Conservation (phyloP, 768 basidiomycete genomes). For the Agaricus sinodeliciosus region DNA sequence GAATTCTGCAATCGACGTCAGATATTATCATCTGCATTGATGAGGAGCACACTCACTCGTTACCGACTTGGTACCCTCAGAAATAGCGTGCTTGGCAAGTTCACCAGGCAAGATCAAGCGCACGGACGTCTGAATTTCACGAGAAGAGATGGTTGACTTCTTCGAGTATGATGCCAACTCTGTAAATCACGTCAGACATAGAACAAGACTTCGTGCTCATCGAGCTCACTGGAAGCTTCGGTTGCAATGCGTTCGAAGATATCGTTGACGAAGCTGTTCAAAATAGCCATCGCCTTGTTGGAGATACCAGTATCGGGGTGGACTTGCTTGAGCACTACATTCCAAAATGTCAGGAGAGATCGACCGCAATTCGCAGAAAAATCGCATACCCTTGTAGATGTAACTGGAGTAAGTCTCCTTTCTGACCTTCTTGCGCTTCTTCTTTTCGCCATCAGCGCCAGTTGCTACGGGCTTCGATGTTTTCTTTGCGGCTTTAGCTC, state of each 20-base stretch:
- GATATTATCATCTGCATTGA: neutral
- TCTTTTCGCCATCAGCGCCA: conserved; percentile 78
- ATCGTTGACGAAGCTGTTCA: conserved; percentile 91
- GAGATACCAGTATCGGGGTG: conserved; percentile 99
- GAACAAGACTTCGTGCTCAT: neutral
- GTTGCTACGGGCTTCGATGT: conserved; percentile 49
- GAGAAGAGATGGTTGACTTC: conserved; percentile 97
- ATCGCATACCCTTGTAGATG: conserved; percentile 77
- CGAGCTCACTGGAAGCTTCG: conserved; percentile 72
- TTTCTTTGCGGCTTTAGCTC: conserved; percentile 75
- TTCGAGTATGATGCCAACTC: conserved; percentile 97
- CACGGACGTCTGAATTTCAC: conserved; percentile 96
- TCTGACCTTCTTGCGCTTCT: conserved; percentile 70
- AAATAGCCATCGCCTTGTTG: conserved; percentile 91
- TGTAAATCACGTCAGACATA: conserved; percentile 21
- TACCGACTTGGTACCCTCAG: conserved; percentile 71
- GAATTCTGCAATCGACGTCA: conserved; percentile 9
- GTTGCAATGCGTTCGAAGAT: conserved; percentile 91
- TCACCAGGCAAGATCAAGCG: conserved; percentile 96
- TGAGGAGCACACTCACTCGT: conserved; percentile 34
- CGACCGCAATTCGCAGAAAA: neutral
- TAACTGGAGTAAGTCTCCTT: conserved; percentile 94
- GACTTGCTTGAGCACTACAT: conserved; percentile 86
- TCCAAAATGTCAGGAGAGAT: neutral
- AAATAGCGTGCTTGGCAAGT: conserved; percentile 97